phyloP scores from a whole-genome alignment of 2,329 filamentous ascomycete species.

The Paracorniculantispora psalliotae region DNA sequence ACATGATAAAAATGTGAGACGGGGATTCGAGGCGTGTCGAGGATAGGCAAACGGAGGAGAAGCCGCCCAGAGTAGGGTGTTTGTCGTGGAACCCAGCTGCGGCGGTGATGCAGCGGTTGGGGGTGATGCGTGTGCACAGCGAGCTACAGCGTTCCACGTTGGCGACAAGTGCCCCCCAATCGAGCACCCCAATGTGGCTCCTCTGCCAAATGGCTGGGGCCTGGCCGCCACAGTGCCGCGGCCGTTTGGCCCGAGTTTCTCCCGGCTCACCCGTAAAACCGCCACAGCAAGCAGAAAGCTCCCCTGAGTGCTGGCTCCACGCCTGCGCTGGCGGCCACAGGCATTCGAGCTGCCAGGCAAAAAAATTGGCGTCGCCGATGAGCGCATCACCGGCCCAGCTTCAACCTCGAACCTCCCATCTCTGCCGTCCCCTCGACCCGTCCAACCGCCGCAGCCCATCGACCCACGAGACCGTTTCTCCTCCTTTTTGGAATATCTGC shows the following conservation, averaged over 20 bases:
- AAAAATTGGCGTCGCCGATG: slow-evolving; percentile 12
- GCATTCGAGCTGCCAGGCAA: not conserved
- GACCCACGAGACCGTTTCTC: not conserved
- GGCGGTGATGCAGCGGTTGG: not conserved
- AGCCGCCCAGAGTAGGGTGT: not conserved
- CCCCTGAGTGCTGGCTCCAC: slow-evolving; percentile 11
- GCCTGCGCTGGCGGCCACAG: not conserved
- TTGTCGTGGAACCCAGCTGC: slow-evolving; percentile 4
- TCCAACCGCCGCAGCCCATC: not conserved
- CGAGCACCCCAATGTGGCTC: not conserved
- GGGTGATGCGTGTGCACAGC: not conserved
- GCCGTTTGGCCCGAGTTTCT: slow-evolving; percentile 19
- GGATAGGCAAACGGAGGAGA: not conserved
- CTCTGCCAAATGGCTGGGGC: not conserved
- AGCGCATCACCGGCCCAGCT: slow-evolving; percentile 12
- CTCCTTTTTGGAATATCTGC: slow-evolving; percentile 3
- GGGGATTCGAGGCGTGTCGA: not conserved
- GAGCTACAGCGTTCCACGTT: not conserved
- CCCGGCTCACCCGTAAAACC: slow-evolving; percentile 11
- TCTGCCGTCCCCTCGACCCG: not conserved
- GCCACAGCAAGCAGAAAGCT: slow-evolving; percentile 1
- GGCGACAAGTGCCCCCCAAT: not conserved
- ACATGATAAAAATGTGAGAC: slow-evolving; percentile 40
- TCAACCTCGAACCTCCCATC: slow-evolving; percentile 2
- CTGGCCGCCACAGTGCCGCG: not conserved